phyloP scores from a whole-genome alignment of 2,329 filamentous ascomycete genomes.

The Penicillium sp. region DNA sequence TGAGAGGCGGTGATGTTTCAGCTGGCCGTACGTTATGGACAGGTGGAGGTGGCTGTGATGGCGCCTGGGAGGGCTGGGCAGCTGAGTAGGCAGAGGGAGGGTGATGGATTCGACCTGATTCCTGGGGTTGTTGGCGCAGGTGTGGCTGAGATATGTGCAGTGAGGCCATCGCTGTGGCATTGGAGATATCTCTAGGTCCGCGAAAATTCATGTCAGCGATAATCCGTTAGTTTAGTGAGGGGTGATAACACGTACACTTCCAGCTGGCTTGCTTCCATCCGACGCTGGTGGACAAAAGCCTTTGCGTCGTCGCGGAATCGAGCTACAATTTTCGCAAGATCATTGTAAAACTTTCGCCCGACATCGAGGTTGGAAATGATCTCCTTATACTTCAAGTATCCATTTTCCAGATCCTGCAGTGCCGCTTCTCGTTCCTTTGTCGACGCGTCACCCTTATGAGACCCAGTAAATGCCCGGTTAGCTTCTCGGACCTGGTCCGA shows the following conservation, averaged over 20 bases:
- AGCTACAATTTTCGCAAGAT: slow-evolving; percentile 81
- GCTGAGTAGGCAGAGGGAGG: slow-evolving; percentile 36
- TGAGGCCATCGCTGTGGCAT: slow-evolving; percentile 54
- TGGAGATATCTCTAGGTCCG: slow-evolving; percentile 53
- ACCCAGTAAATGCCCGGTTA: slow-evolving; percentile 74
- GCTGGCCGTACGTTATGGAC: slow-evolving; percentile 40
- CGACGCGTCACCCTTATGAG: slow-evolving; percentile 65
- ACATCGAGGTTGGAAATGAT: slow-evolving; percentile 88
- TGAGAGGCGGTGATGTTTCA: slow-evolving; percentile 38
- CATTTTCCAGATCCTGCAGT: slow-evolving; percentile 82
- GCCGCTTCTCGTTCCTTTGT: slow-evolving; percentile 77
- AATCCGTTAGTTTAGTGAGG: background rate
- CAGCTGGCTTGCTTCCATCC: slow-evolving; percentile 74
- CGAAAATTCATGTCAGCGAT: slow-evolving; percentile 7
- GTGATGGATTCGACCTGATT: slow-evolving; percentile 23
- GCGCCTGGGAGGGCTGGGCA: slow-evolving; percentile 36
- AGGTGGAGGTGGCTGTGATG: slow-evolving; percentile 44
- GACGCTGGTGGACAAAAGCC: slow-evolving; percentile 74
- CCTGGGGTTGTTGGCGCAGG: slow-evolving; percentile 32
- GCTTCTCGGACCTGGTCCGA: slow-evolving; percentile 67
- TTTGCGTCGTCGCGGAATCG: slow-evolving; percentile 78
- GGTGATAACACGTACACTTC: slow-evolving; percentile 61
- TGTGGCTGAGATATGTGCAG: slow-evolving; percentile 48
- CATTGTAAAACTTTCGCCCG: slow-evolving; percentile 95
- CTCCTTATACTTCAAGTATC: slow-evolving; percentile 95